phyloP scores from a whole-genome alignment of 495 filamentous ascomycete species.

The Polyplosphaeria fusca region DNA sequence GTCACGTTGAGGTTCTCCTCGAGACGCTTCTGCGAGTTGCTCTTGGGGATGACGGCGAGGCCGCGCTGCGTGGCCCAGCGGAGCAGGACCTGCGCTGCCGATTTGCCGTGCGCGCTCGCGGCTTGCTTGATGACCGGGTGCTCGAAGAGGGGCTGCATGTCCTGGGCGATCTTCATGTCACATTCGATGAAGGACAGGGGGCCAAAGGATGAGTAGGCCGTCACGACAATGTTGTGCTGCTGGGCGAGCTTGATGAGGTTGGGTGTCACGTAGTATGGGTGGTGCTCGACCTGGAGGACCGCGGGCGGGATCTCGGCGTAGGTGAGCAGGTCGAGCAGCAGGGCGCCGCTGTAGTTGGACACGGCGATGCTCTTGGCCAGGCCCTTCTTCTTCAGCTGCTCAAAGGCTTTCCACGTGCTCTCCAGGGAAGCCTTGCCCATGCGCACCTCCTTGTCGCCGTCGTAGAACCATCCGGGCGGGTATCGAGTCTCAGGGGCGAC shows the following conservation, averaged over 20 bases:
- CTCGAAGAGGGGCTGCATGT: slow-evolving; percentile 70
- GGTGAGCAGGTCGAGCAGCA: slow-evolving; percentile 80
- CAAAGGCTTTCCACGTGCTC: slow-evolving; percentile 88
- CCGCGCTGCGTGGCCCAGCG: slow-evolving; percentile 94
- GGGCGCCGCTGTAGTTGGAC: slow-evolving; percentile 80
- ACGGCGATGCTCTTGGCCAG: slow-evolving; percentile 78
- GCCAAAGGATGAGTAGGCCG: slow-evolving; percentile 89
- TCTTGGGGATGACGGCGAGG: slow-evolving; percentile 90
- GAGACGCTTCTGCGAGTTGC: slow-evolving; percentile 59
- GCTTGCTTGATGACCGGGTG: slow-evolving; percentile 53
- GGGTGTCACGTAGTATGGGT: slow-evolving; percentile 88
- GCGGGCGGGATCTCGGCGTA: slow-evolving; percentile 77
- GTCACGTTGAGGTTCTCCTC: slow-evolving; percentile 62
- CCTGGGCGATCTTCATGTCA: slow-evolving; percentile 62
- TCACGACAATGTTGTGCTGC: slow-evolving; percentile 71
- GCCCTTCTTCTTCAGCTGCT: slow-evolving; percentile 65
- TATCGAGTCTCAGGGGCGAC: slow-evolving; percentile 38
- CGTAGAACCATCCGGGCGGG: slow-evolving; percentile 50
- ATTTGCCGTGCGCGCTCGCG: slow-evolving; percentile 68
- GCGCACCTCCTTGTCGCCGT: slow-evolving; percentile 55
- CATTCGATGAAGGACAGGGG: slow-evolving; percentile 79
- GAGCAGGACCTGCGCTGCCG: slow-evolving; percentile 80
- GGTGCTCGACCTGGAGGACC: slow-evolving; percentile 92
- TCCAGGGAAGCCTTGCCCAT: slow-evolving; percentile 69
- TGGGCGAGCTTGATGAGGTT: slow-evolving; percentile 70